Evolutionary conservation across 108 stramenopile species (phyloP), one percentile per base, ranked within the genome.

Genomic region (Mediolabrus comicus): DNA sequence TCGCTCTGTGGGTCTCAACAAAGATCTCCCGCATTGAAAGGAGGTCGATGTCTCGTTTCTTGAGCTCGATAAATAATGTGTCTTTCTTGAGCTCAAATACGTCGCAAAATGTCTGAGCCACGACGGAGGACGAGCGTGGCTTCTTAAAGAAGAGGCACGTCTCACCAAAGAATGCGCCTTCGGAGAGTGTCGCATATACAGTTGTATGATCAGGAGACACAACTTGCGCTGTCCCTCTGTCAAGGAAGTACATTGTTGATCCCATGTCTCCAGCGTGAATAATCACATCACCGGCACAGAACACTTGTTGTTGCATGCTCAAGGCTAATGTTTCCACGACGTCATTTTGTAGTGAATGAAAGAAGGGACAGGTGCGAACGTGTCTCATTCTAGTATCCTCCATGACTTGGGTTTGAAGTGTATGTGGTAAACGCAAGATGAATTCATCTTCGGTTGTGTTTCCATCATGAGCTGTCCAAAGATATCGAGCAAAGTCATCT

Each of bases 141-240:
- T 81, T 71, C 51, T 87, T 85, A 64, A 83, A 74, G 76, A 87
- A 83, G 10, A 87, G 55, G 14, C 30, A 74, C 11, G 82, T 85
- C 63, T 87, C 87, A 19, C 87, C 87, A 64, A 87, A 87, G 67
- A 81, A 85, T 13, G 69, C 35, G 3, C 84, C 87, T 53, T 57
- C 68, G n/a, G 43, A 34, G 12, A 87, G 56, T 32, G 82, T 87
- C 6, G 87, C 80, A 34, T 79, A 81, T n/a, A 81, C 51, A 8
- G 76, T 84, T 6, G 34, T 60, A 34, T 78, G 68, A 24, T 64
- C 75, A 34, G 67, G 43, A 17, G 49, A 41, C 10, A 85, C 72
- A 7, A 81, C 82, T 39, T 69, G 35, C n/a, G 83, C 84, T 28
- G 46, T 75, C 9, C 85, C 85, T 32, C 55, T 28, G 16, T 74